Percentiles rank a stretch among this genome's conserved stretches.
Evolutionary conservation across 169 alveolate species (phyloP).

Genomic region (Cryptosporidium viatorum): DNA sequence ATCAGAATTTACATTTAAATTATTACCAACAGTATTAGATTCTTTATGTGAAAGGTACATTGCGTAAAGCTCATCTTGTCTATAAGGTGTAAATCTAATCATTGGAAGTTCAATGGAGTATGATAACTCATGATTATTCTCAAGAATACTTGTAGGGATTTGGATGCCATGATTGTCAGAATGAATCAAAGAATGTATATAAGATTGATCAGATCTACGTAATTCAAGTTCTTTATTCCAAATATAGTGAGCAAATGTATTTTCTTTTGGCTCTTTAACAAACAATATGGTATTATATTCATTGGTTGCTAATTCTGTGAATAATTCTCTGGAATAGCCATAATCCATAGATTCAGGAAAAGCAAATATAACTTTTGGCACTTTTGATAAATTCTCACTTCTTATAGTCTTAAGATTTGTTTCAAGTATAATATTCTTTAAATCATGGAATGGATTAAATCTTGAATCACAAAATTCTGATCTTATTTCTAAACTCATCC

Average conservation of each 20-base stretch:
- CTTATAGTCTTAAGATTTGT: conserved; percentile 38
- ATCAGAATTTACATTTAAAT: neutral
- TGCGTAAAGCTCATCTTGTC: conserved; percentile 73
- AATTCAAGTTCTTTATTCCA: conserved; percentile 48
- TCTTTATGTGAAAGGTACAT: conserved; percentile 68
- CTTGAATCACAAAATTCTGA: conserved; percentile 65
- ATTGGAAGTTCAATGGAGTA: conserved; percentile 59
- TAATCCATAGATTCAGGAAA: conserved; percentile 71
- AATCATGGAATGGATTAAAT: conserved; percentile 69
- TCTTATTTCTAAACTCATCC: conserved; percentile 74
- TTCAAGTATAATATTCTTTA: conserved; percentile 47
- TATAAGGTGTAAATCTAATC: conserved; percentile 48
- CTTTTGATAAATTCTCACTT: conserved; percentile 20
- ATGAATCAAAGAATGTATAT: conserved; percentile 12
- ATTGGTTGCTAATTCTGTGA: conserved; percentile 53
- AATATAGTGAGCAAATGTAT: conserved; percentile 57
- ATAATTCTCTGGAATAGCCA: conserved; percentile 72
- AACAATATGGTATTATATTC: conserved; percentile 46
- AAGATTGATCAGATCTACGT: conserved; percentile 9
- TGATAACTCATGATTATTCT: conserved; percentile 8
- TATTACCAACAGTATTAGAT: neutral
- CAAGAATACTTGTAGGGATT: conserved; percentile 22
- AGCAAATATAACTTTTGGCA: conserved; percentile 61
- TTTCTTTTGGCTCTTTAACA: conserved; percentile 52
- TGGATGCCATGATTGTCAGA: neutral